These are phyloP conservation scores for Colletotrichum horii DNA, from an alignment of 2,329 filamentous ascomycete genomes.

Conservation along the genomic window DNA sequence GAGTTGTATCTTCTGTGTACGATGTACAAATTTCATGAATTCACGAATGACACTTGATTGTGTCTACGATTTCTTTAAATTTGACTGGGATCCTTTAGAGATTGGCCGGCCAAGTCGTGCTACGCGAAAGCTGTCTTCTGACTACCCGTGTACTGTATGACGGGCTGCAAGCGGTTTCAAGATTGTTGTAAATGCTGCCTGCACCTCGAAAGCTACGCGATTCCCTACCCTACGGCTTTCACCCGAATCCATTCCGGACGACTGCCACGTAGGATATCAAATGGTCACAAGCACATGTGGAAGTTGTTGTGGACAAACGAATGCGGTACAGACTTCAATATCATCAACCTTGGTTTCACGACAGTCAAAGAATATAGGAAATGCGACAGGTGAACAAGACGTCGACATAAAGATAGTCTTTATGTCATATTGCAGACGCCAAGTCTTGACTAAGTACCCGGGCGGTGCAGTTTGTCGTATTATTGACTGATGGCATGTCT, in stretches of 20 bases:
- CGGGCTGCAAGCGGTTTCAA: not conserved
- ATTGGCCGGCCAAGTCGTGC: not conserved
- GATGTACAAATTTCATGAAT: slow-evolving; percentile 22
- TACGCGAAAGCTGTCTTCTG: not conserved
- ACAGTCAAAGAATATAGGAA: not conserved
- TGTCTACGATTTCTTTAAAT: not conserved
- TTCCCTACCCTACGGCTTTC: not conserved
- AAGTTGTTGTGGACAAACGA: not conserved
- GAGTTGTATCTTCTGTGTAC: slow-evolving; percentile 13
- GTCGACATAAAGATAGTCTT: not conserved
- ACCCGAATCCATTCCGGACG: not conserved
- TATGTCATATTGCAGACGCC: not conserved
- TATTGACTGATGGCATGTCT: not conserved
- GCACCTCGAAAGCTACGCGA: not conserved
- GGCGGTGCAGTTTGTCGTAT: not conserved
- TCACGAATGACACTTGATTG: slow-evolving; percentile 5
- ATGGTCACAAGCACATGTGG: not conserved
- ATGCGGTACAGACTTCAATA: not conserved
- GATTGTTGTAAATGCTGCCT: not conserved
- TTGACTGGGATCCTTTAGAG: not conserved
- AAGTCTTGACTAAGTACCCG: not conserved
- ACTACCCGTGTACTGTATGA: not conserved
- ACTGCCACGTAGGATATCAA: not conserved
- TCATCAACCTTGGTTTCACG: not conserved
- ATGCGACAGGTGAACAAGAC: not conserved